Evolutionary conservation across 2,329 filamentous ascomycete genomes (phyloP).

Genomic region (Penicillium corylophilum): DNA sequence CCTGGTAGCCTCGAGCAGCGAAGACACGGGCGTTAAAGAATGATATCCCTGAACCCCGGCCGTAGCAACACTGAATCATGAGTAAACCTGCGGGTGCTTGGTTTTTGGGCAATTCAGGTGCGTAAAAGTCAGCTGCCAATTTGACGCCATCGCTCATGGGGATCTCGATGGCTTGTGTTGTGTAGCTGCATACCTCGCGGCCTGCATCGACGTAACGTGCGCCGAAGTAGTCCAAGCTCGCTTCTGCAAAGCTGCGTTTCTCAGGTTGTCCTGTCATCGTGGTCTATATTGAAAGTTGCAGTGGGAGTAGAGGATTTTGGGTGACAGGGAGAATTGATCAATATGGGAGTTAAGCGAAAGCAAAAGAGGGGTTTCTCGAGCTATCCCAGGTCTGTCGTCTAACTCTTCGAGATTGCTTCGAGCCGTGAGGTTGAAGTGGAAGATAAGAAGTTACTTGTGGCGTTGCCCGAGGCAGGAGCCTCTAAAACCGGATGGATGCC

Average conservation of each 20-base stretch:
- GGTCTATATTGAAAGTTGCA: not conserved
- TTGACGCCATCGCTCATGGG: constrained; percentile 16
- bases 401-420: not conserved
- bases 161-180: constrained; percentile 13
- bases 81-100: constrained; percentile 9
- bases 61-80: constrained; percentile 18
- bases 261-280: not conserved
- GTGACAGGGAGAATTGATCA: not conserved
- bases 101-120: constrained; percentile 7
- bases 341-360: not conserved
- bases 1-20: constrained; percentile 17
- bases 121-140: constrained; percentile 15
- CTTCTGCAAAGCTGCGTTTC: constrained; percentile 6
- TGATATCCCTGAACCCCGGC: constrained; percentile 10
- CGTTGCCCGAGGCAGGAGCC: not conserved
- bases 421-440: not conserved
- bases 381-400: not conserved
- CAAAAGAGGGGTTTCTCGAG: not conserved
- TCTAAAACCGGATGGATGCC: not conserved
- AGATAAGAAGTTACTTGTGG: not conserved
- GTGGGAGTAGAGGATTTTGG: not conserved
- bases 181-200: constrained; percentile 17
- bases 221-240: constrained; percentile 13
- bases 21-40: constrained; percentile 16
- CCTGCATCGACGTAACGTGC: constrained; percentile 7